Percentiles rank a stretch among this genome's conserved stretches.
Conservation (phyloP, 768 basidiomycete genomes). For the Asterophora parasitica region DNA sequence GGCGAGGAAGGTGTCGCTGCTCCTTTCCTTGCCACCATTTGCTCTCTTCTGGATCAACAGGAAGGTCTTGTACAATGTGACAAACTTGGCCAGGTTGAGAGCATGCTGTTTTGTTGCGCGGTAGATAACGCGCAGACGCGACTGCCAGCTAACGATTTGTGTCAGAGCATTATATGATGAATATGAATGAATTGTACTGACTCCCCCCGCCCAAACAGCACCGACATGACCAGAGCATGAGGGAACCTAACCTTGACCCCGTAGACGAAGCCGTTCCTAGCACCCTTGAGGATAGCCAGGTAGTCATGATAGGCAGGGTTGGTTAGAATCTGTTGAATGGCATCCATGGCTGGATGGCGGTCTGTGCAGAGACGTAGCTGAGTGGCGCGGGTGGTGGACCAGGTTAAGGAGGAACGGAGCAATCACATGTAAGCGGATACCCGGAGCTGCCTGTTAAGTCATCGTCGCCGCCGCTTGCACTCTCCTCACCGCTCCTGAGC, state of each 20-base stretch:
- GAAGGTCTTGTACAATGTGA: conserved; percentile 85
- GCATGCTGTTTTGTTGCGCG: conserved; percentile 89
- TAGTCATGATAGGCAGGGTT: conserved; percentile 85
- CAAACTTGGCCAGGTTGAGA: conserved; percentile 89
- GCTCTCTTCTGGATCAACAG: conserved; percentile 77
- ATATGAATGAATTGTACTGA: conserved; percentile 37
- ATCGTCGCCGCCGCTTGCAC: too few species aligned
- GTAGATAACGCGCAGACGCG: conserved; percentile 65
- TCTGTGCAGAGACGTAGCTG: neutral
- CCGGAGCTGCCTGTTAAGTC: too few species aligned
- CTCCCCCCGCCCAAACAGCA: conserved; percentile 90
- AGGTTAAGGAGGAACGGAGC: neutral
- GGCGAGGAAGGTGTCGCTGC: conserved; percentile 84
- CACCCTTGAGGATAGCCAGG: conserved; percentile 91
- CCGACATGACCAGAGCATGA: conserved; percentile 94
- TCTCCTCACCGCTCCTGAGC: too few species aligned
- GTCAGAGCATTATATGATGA: conserved; percentile 12
- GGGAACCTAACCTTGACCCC: conserved; percentile 91
- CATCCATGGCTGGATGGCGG: conserved; percentile 21
- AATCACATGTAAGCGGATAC: conserved; percentile 17
- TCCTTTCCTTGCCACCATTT: conserved; percentile 79
- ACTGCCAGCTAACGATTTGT: conserved; percentile 52
- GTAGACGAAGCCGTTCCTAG: conserved; percentile 85
- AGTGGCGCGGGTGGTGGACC: conserved; percentile 2
- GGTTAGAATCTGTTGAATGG: conserved; percentile 44